Conservation (phyloP, 129 eudicot genomes). For the Erigeron canadensis region DNA sequence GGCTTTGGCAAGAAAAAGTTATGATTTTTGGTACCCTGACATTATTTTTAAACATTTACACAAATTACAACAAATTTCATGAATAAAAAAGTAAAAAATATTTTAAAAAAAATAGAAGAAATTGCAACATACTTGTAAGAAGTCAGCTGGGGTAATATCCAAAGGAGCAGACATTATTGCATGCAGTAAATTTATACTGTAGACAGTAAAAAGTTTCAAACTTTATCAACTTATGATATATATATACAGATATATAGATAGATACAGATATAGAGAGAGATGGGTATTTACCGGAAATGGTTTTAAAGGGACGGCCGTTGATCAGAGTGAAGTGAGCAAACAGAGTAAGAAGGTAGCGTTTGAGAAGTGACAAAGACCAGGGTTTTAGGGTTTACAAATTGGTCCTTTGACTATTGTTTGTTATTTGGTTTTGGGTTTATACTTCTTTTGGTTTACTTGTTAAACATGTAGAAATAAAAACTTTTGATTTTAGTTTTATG, state of each 20-base stretch:
- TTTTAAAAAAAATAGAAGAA: not conserved
- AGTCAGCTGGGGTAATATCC: constrained; percentile 47
- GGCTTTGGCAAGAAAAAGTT: constrained; percentile 55
- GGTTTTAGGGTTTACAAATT: not conserved
- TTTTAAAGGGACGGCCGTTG: too few relatives aligned
- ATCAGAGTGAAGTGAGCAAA: too few relatives aligned
- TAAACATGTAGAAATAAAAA: not conserved
- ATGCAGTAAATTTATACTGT: constrained; percentile 5
- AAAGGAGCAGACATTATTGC: constrained; percentile 44
- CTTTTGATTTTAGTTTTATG: too few relatives aligned
- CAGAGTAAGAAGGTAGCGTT: not conserved
- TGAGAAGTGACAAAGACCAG: not conserved
- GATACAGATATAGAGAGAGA: not conserved
- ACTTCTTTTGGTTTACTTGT: not conserved
- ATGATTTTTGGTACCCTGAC: constrained; percentile 50
- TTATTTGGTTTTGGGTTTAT: not conserved
- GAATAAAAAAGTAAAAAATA: not conserved
- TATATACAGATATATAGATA: not conserved
- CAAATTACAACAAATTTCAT: not conserved
- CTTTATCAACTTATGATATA: constrained; percentile 6
- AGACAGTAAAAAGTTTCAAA: not conserved
- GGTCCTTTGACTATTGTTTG: not conserved
- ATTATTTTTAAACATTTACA: not conserved
- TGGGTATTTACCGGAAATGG: too few relatives aligned
- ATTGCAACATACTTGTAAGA: constrained; percentile 47